Evolutionary conservation across 2,329 filamentous ascomycete species (phyloP).

Genomic region (Colletotrichum tamarilloi): DNA sequence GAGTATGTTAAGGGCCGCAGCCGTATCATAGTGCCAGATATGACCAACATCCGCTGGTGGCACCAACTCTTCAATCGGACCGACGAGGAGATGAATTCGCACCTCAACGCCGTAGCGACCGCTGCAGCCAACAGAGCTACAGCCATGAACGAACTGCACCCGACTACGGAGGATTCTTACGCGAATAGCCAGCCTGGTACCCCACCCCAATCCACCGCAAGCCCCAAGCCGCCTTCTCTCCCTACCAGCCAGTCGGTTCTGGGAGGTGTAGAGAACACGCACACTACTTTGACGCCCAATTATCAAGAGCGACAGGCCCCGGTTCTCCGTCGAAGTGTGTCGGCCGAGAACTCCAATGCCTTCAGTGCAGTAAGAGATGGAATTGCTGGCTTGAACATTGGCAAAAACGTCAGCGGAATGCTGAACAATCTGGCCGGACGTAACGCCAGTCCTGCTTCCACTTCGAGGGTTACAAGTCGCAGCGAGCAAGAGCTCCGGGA

Average conservation of each 20-base stretch:
- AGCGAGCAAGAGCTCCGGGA: constrained; percentile 57
- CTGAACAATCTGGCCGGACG: constrained; percentile 48
- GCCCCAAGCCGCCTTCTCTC: constrained; percentile 52
- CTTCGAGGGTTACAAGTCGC: constrained; percentile 36
- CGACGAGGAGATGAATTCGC: constrained; percentile 92
- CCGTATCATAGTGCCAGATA: constrained; percentile 82
- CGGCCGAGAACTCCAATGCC: constrained; percentile 56
- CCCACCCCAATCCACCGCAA: constrained; percentile 40
- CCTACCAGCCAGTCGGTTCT: constrained; percentile 64
- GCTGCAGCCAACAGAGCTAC: constrained; percentile 54
- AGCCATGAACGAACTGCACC: constrained; percentile 39
- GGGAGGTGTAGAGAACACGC: constrained; percentile 67
- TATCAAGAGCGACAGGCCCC: constrained; percentile 40
- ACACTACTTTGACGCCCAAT: constrained; percentile 60
- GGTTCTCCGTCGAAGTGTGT: constrained; percentile 56
- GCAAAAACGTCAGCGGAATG: constrained; percentile 58
- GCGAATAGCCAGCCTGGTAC: constrained; percentile 42
- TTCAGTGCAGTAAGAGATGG: constrained; percentile 60
- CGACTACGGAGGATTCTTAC: constrained; percentile 36
- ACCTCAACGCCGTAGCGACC: constrained; percentile 64
- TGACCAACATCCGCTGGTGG: constrained; percentile 93
- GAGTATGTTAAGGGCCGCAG: constrained; percentile 85
- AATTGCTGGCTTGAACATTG: constrained; percentile 59
- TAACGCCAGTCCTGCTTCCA: constrained; percentile 39
- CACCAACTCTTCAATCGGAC: constrained; percentile 85